Conservation (phyloP, 176 grass and related monocot species). For the Phyllostachys edulis region DNA sequence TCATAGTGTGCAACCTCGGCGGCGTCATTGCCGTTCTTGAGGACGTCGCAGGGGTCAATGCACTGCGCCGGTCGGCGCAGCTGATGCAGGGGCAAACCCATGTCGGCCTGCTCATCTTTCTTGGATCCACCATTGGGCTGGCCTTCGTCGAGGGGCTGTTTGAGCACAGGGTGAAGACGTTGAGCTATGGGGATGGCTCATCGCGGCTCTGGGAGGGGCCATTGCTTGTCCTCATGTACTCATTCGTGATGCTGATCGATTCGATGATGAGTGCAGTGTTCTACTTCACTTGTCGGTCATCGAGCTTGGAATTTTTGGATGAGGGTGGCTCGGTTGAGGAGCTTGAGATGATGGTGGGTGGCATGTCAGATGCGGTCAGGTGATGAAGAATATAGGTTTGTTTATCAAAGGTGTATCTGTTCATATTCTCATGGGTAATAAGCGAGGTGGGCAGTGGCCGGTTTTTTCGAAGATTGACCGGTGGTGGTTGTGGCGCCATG, state of each 20-base stretch:
- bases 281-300: constrained; percentile 94
- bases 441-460: constrained; percentile 5
- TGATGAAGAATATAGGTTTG: constrained; percentile 36
- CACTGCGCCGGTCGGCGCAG: constrained; percentile 59
- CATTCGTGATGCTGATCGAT: constrained; percentile 79
- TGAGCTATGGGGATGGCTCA: constrained; percentile 86
- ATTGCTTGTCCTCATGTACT: constrained; percentile 86
- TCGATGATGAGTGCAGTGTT: constrained; percentile 90
- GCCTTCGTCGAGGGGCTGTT: constrained; percentile 85
- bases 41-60: constrained; percentile 54
- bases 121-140: constrained; percentile 72
- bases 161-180: constrained; percentile 95
- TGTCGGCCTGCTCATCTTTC: constrained; percentile 85
- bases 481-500: not conserved
- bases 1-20: constrained; percentile 81
- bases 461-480: not conserved
- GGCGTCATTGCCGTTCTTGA: constrained; percentile 84
- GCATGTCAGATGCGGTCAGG: constrained; percentile 32
- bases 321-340: constrained; percentile 37
- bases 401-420: constrained; percentile 39
- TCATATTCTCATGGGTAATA: constrained; percentile 50
- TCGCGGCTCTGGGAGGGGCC: constrained; percentile 93
- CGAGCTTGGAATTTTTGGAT: constrained; percentile 42
- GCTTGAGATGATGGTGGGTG: constrained; percentile 48
- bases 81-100: constrained; percentile 84